Evolutionary conservation across 768 basidiomycete genomes (phyloP).

Genomic region (Podaxis carcinomalis): DNA sequence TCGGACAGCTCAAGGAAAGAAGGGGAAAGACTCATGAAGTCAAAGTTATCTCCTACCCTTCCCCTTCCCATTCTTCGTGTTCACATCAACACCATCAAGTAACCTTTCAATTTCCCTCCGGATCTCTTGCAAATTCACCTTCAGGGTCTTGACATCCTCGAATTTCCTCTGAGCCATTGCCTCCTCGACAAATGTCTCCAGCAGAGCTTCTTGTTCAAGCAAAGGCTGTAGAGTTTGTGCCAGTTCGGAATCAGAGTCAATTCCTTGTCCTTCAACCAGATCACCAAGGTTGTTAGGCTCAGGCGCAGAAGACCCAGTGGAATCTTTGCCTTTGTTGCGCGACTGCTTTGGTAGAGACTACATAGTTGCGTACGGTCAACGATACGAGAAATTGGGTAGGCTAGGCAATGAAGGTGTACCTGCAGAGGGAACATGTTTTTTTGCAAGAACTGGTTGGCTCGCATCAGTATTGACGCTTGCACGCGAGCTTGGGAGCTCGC

Average conservation of each 20-base stretch:
- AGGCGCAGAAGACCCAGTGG: slow-evolving; percentile 3
- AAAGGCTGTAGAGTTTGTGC: slow-evolving; percentile 80
- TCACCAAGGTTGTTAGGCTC: slow-evolving; percentile 15
- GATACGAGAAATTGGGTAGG: background rate
- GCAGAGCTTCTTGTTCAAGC: slow-evolving; percentile 89
- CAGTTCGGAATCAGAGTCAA: slow-evolving; percentile 65
- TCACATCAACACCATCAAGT: slow-evolving; percentile 25
- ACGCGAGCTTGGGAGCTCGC: slow-evolving; percentile 80
- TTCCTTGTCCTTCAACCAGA: slow-evolving; percentile 18
- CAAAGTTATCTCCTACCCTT: background rate
- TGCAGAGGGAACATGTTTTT: slow-evolving; percentile 89
- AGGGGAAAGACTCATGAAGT: background rate
- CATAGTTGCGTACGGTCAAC: background rate
- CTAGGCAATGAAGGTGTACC: slow-evolving; percentile 31
- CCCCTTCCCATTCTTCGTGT: background rate
- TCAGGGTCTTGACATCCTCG: slow-evolving; percentile 87
- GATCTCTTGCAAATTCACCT: slow-evolving; percentile 78
- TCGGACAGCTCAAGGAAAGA: background rate
- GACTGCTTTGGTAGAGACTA: slow-evolving; percentile 51
- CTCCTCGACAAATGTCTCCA: slow-evolving; percentile 88
- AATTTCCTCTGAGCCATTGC: slow-evolving; percentile 90
- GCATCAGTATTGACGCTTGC: slow-evolving; percentile 73
- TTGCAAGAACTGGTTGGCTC: slow-evolving; percentile 78
- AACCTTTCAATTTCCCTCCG: slow-evolving; percentile 77
- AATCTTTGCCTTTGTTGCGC: slow-evolving; percentile 19